phyloP scores from a whole-genome alignment of 2,329 filamentous ascomycete species.

The Colletotrichum lindemuthianum region DNA sequence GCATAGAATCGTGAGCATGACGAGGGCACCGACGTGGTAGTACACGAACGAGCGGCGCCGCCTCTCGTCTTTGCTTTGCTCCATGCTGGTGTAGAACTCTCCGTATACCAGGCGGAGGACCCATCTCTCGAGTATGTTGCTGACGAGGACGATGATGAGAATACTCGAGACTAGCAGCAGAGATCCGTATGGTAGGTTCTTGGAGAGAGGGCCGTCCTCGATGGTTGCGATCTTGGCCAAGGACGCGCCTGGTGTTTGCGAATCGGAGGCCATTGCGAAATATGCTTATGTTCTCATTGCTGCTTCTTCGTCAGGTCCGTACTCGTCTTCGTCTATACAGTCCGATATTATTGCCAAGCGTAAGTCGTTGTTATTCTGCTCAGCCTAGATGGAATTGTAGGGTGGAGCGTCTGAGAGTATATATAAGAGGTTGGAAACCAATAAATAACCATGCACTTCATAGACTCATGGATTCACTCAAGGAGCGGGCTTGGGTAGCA shows the following conservation, averaged over 20 bases:
- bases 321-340: too few relatives aligned
- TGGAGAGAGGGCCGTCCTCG: constrained; percentile 25
- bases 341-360: too few relatives aligned
- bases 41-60: constrained; percentile 35
- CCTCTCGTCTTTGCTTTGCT: constrained; percentile 29
- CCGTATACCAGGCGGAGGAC: constrained; percentile 29
- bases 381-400: too few relatives aligned
- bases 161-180: constrained; percentile 31
- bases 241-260: not conserved
- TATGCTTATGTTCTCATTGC: too few relatives aligned
- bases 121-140: constrained; percentile 32
- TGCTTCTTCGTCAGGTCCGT: too few relatives aligned
- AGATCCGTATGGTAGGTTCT: constrained; percentile 16
- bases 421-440: too few relatives aligned
- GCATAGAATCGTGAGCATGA: constrained; percentile 25
- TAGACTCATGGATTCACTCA: too few relatives aligned
- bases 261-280: too few relatives aligned
- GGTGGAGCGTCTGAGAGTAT: too few relatives aligned
- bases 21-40: constrained; percentile 35
- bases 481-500: too few relatives aligned
- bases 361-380: too few relatives aligned
- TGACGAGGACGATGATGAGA: constrained; percentile 28
- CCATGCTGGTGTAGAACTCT: constrained; percentile 13
- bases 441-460: too few relatives aligned
- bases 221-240: constrained; percentile 29